Evolutionary conservation across 1,139 yeast genomes (phyloP), one percentile per base, ranked within the genome.

Genomic region (Kodamaea suecica): DNA sequence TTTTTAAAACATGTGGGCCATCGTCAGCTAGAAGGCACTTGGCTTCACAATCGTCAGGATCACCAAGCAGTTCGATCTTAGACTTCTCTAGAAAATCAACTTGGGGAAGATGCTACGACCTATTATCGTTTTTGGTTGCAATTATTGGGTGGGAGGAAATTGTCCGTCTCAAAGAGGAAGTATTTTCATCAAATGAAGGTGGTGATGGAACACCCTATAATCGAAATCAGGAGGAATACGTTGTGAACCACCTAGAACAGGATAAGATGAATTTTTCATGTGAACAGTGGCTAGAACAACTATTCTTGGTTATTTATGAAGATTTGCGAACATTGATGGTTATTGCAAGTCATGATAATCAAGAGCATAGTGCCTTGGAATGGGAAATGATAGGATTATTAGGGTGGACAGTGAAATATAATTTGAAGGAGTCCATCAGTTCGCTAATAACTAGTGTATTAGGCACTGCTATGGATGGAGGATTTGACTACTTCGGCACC

Each of bases 41-140:
- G 21, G 55, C 71, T 1, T 58, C 69, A 3, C 66, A 56, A 40
- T 64, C 71, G 1, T 50, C 62, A 1, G 63, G 64, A 3, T 34
- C 43, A 5, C 45, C 59, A 4, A 44, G 54, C 31, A 40, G 55
- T 10, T 61, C 70, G 1, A 47, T 66, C 3, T 40, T 64, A 15
- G 70, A 66, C 36, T 67, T 66, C 41, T 51, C 53, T 28, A 49
- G 51, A 30, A 58, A 51, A 24, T 64, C 71, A 0, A 64, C 71
- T 2, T 68, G 73, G 73, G 74, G 74, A 4, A 55, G 70, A 36
- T 52, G 65, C 29, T 69, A 66, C 43, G 71, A 67, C 38, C 45
- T 69, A 25, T 41, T 69, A 31, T 58, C 72, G 3, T 52, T 63
- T 20, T 51, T 68, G 27, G 57, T 64, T 1, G 71, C 73, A 1